These are phyloP conservation scores for Kuraishia hungarica DNA, from an alignment of 805 yeast species.

Conservation along the genomic window DNA sequence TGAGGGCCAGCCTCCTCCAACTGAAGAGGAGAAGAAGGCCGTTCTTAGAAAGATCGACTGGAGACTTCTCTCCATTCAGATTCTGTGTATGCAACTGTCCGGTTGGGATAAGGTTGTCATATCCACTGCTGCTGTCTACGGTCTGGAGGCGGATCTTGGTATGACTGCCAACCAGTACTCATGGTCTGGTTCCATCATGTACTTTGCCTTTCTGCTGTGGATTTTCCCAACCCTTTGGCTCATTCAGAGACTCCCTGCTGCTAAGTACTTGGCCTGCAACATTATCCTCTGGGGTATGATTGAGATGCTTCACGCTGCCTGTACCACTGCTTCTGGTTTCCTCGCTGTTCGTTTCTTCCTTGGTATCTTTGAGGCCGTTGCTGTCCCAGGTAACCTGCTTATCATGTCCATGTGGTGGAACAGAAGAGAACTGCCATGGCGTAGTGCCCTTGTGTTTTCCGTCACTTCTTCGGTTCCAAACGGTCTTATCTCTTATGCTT, in stretches of 20 bases:
- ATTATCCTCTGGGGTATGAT: constrained; percentile 38
- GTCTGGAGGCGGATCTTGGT: constrained; percentile 28
- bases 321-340: constrained; percentile 37
- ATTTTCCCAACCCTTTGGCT: constrained; percentile 38
- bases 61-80: too few species aligned
- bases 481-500: background rate
- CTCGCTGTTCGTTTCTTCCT: constrained; percentile 37
- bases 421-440: constrained; percentile 21
- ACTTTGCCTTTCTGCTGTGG: constrained; percentile 54
- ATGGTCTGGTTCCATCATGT: constrained; percentile 57
- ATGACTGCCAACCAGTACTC: constrained; percentile 36
- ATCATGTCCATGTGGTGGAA: constrained; percentile 26
- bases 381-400: constrained; percentile 26
- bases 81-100: constrained; percentile 26
- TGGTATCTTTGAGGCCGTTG: constrained; percentile 32
- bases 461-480: background rate
- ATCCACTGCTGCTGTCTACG: constrained; percentile 37
- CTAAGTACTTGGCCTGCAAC: constrained; percentile 25
- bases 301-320: constrained; percentile 37
- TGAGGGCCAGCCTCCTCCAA: too few species aligned
- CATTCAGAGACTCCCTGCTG: constrained; percentile 26
- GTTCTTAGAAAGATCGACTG: too few species aligned
- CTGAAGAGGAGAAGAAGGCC: too few species aligned
- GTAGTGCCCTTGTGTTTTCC: constrained; percentile 8
- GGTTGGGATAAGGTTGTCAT: constrained; percentile 35